phyloP scores from a whole-genome alignment of 495 filamentous ascomycete species.

The Penicillium fimorum region DNA sequence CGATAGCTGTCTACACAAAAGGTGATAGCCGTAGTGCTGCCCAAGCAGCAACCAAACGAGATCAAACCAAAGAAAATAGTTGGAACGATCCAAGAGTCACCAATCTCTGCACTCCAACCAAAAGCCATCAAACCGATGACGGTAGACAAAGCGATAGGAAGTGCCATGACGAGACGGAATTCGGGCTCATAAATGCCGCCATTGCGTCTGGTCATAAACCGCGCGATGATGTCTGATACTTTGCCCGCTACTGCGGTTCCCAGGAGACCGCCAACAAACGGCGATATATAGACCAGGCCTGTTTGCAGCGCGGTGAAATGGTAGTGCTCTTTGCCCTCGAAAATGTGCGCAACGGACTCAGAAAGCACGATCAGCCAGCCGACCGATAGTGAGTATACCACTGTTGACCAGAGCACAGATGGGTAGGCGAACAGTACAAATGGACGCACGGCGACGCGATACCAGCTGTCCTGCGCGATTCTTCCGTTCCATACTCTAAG shows the following conservation, averaged over 20 bases:
- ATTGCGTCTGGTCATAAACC: constrained; percentile 76
- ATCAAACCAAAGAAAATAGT: constrained; percentile 90
- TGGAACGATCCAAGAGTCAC: constrained; percentile 85
- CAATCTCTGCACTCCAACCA: constrained; percentile 77
- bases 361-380: constrained; percentile 96
- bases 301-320: constrained; percentile 76
- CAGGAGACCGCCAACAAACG: constrained; percentile 84
- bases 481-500: constrained; percentile 75
- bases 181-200: constrained; percentile 94
- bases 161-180: constrained; percentile 88
- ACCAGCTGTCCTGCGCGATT: constrained; percentile 75
- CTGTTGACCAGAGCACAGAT: constrained; percentile 83
- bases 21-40: constrained; percentile 91
- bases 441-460: constrained; percentile 70
- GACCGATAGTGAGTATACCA: constrained; percentile 85
- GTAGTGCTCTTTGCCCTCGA: constrained; percentile 62
- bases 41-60: constrained; percentile 90
- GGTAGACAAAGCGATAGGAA: constrained; percentile 76
- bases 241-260: constrained; percentile 90
- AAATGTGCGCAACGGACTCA: constrained; percentile 78
- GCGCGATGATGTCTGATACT: constrained; percentile 80
- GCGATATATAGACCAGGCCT: constrained; percentile 85
- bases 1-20: constrained; percentile 93
- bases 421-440: constrained; percentile 87
- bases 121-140: constrained; percentile 89